Evolutionary conservation across 2,329 filamentous ascomycete species (phyloP), one percentile per base, ranked within the genome.

Genomic region (Aciculosporium take): DNA sequence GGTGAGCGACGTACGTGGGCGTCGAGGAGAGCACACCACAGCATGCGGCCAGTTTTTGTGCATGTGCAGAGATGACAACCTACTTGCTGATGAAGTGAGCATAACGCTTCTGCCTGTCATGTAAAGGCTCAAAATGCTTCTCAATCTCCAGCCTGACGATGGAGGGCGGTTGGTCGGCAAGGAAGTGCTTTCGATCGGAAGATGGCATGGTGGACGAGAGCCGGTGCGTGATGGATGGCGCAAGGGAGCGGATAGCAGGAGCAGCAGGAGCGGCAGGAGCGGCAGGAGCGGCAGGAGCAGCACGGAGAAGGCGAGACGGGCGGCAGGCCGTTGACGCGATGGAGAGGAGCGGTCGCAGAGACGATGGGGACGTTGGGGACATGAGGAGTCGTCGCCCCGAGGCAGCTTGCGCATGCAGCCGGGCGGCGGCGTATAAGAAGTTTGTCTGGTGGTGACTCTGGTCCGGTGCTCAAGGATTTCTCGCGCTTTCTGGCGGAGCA

Each of bases 81-180:
- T 69, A 84, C 81, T 74, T 76, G 73, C 80, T 85, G 57, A 94
- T 84, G 57, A 81, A 87, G 64, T 95, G 88, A 48, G 88, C 84
- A 69, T 95, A 95, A 56, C 83, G 79, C 67, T 89, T 87, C 66
- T 94, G 77, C 57, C 82, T 69, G 53, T 84, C 75, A 40, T 65
- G 72, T 46, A 91, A 63, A 28, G 79, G 76, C 42, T 89, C 82
- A 54, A 96, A 98, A 64, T 96, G 89, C 57, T 86, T 84, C 65
- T 86, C 86, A 59, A 96, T 91, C 59, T 86, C 81, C 38, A 98
- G 75, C 37, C 81, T 78, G 45, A 95, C 89, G 43, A 95, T 77
- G 37, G 80, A 83, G 1, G 91, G 91, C 35, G 91, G 91, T 48
- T 81, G 80, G 62, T 98, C 91, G 36, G 91, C 88, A 46, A 94